Evolutionary conservation across 805 yeast species (phyloP).

Genomic region (Barnettozyma populi): DNA sequence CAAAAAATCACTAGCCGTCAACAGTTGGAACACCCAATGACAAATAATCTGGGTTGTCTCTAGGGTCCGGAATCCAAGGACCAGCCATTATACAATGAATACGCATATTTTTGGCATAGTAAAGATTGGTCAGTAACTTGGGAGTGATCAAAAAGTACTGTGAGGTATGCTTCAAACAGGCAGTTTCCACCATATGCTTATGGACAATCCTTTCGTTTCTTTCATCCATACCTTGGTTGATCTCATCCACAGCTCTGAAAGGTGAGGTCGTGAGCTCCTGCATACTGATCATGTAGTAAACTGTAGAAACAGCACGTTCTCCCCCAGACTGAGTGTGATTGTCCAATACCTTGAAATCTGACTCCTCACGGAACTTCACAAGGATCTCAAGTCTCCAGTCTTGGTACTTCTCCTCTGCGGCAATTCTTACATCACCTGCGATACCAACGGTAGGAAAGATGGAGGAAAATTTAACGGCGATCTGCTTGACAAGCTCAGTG

Average conservation of each 20-base stretch:
- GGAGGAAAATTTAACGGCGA: slow-evolving; percentile 59
- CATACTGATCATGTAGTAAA: slow-evolving; percentile 80
- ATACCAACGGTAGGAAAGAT: slow-evolving; percentile 75
- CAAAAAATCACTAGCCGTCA: slow-evolving; percentile 4
- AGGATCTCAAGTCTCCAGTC: slow-evolving; percentile 82
- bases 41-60: slow-evolving; percentile 25
- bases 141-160: slow-evolving; percentile 95
- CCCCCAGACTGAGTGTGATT: slow-evolving; percentile 97
- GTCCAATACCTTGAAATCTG: slow-evolving; percentile 65
- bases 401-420: slow-evolving; percentile 45
- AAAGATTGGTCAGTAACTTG: slow-evolving; percentile 71
- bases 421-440: slow-evolving; percentile 72
- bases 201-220: slow-evolving; percentile 86
- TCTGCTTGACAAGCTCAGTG: slow-evolving; percentile 42
- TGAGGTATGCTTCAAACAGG: slow-evolving; percentile 58
- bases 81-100: slow-evolving; percentile 79
- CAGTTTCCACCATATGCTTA: slow-evolving; percentile 79
- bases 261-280: slow-evolving; percentile 89
- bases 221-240: slow-evolving; percentile 98
- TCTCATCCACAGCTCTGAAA: slow-evolving; percentile 93
- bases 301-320: slow-evolving; percentile 93
- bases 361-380: slow-evolving; percentile 79
- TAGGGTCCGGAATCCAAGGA: slow-evolving; percentile 38
- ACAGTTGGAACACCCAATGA: slow-evolving; percentile 32
- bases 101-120: slow-evolving; percentile 74